phyloP scores from a whole-genome alignment of 495 filamentous ascomycete genomes.

The Penicillium diatomitis region DNA sequence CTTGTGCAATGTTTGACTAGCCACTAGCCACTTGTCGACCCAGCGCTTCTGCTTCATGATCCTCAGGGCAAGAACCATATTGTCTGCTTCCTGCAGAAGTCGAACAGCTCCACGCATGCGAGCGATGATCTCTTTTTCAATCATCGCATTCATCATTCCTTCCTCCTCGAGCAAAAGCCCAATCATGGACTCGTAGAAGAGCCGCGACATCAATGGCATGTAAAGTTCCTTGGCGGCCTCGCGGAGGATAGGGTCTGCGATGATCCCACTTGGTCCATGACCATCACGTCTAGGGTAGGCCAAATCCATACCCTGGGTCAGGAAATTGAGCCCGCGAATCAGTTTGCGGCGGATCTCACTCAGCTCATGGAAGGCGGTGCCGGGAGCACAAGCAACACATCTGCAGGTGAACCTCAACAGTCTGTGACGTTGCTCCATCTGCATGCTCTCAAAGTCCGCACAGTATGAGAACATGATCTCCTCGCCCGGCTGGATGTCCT shows the following conservation, averaged over 20 bases:
- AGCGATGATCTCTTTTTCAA: not conserved
- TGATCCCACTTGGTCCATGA: not conserved
- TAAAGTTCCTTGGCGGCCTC: not conserved
- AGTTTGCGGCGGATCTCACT: not conserved
- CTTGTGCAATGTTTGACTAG: too few relatives aligned
- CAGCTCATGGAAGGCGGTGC: not conserved
- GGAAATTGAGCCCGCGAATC: not conserved
- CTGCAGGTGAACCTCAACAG: not conserved
- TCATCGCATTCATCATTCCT: not conserved
- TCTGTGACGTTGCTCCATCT: not conserved
- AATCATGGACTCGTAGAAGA: not conserved
- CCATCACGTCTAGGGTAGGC: not conserved
- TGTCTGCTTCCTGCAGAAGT: not conserved
- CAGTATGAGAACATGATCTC: not conserved
- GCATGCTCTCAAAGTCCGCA: not conserved
- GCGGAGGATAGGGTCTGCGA: not conserved
- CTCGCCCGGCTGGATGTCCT: not conserved
- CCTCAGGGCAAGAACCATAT: too few relatives aligned
- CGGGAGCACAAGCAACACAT: not conserved
- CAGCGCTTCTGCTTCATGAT: too few relatives aligned
- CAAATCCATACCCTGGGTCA: not conserved
- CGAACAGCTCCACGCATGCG: not conserved
- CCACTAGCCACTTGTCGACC: too few relatives aligned
- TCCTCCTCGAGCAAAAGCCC: not conserved
- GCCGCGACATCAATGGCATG: not conserved